Evolutionary conservation across 768 basidiomycete genomes (phyloP).

Genomic region (Podaxis mareebaensis): DNA sequence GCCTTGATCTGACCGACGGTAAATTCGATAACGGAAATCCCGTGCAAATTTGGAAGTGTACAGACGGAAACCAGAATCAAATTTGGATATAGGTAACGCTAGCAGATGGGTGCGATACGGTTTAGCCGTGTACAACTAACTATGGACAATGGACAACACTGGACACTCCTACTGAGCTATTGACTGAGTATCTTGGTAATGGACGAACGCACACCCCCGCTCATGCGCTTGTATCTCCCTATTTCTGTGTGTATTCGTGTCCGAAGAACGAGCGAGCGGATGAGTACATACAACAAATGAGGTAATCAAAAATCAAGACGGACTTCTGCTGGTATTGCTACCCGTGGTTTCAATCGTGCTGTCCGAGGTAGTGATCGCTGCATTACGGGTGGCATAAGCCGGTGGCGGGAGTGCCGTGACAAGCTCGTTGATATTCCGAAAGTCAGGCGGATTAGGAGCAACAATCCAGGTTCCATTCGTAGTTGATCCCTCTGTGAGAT

Average conservation of each 20-base stretch:
- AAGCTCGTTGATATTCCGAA: slow-evolving; percentile 12
- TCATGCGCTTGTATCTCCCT: not conserved
- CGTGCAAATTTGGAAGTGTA: slow-evolving; percentile 24
- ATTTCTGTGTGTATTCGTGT: not conserved
- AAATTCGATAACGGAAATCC: slow-evolving; percentile 20
- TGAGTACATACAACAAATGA: not conserved
- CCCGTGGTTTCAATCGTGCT: not conserved
- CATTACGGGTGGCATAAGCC: not conserved
- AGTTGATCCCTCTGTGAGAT: not conserved
- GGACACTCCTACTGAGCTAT: not conserved
- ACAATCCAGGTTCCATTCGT: not conserved
- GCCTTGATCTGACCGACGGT: slow-evolving; percentile 26
- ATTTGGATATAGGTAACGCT: not conserved
- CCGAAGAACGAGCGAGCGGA: too few relatives aligned
- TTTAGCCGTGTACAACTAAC: too few relatives aligned
- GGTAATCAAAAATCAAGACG: not conserved
- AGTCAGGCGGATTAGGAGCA: not conserved
- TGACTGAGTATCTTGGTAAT: not conserved
- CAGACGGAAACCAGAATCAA: slow-evolving; percentile 23
- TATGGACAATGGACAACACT: not conserved
- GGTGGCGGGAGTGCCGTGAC: slow-evolving; percentile 3
- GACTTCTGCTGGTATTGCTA: not conserved
- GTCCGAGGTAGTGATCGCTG: not conserved
- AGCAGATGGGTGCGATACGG: not conserved
- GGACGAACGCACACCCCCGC: not conserved